Evolutionary conservation across 306 rosid species (phyloP).

Genomic region (Adenanthera pavonina): DNA sequence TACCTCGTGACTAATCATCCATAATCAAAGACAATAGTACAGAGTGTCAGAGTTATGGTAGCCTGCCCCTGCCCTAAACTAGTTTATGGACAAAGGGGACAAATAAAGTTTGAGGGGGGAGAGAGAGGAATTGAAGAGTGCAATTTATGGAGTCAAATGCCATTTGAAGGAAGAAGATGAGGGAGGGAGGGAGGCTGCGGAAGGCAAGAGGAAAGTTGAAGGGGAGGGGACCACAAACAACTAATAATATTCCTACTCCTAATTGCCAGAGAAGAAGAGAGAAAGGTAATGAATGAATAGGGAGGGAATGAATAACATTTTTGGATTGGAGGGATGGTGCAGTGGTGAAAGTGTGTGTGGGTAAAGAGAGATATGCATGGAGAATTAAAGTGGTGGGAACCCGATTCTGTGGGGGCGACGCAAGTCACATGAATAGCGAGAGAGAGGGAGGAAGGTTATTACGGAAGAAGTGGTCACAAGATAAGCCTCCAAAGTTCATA

Average conservation of each 20-base stretch:
- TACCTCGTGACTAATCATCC: constrained; percentile 28
- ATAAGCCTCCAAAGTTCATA: constrained; percentile 41
- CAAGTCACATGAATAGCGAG: constrained; percentile 50
- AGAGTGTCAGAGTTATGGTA: not conserved
- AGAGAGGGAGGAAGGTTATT: constrained; percentile 21
- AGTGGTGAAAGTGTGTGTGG: not conserved
- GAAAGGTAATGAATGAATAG: constrained; percentile 11
- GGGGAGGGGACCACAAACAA: constrained; percentile 4
- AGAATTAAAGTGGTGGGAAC: constrained; percentile 49
- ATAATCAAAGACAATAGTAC: not conserved
- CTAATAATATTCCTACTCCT: constrained; percentile 7
- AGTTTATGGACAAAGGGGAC: constrained; percentile 32
- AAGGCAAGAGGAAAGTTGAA: not conserved
- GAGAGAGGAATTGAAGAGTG: not conserved
- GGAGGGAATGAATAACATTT: not conserved
- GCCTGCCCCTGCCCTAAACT: constrained; percentile 5
- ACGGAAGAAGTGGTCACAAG: constrained; percentile 38
- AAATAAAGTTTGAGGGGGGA: not conserved
- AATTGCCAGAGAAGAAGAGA: not conserved
- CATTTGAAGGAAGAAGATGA: constrained; percentile 9
- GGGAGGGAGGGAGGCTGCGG: not conserved
- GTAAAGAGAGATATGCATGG: not conserved
- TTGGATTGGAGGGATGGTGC: not conserved
- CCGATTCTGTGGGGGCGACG: constrained; percentile 6
- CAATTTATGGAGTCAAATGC: not conserved